Conservation (phyloP, 345 rosid genomes). For the Euphorbia peplus region DNA sequence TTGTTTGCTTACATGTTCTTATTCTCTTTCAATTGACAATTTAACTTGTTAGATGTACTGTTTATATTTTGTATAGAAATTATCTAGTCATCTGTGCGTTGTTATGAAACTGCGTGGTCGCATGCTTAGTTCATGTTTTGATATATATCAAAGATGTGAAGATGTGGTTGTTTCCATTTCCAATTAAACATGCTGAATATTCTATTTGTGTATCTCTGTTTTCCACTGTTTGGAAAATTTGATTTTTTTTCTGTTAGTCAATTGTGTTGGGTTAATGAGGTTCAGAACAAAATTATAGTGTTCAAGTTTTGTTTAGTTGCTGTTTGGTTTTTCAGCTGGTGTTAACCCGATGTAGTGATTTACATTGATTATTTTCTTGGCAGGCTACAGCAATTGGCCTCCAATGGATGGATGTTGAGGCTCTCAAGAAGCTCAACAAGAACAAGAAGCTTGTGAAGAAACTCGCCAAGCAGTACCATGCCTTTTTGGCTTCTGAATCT, state of each 20-base stretch:
- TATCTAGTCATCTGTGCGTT: not conserved
- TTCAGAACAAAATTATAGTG: not conserved
- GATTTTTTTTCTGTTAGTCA: not conserved
- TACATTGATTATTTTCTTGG: not conserved
- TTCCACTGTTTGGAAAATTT: too few species aligned
- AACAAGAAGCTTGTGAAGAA: conserved; percentile 43
- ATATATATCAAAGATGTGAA: not conserved
- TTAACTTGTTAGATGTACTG: too few species aligned
- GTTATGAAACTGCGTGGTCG: not conserved
- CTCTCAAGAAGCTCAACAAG: conserved; percentile 40
- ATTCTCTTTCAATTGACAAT: too few species aligned
- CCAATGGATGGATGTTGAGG: conserved; percentile 41
- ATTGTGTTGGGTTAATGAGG: not conserved
- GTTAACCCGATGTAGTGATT: not conserved
- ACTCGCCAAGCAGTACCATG: conserved; percentile 40
- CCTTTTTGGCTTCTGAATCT: conserved; percentile 41
- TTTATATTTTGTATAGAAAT: not conserved
- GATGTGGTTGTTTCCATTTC: not conserved
- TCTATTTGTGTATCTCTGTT: too few species aligned
- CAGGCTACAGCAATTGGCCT: conserved; percentile 34
- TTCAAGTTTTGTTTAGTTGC: not conserved
- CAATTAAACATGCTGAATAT: not conserved
- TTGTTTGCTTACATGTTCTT: too few species aligned
- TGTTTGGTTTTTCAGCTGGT: too few species aligned
- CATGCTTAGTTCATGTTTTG: not conserved